phyloP scores from a whole-genome alignment of 345 rosid genomes.

The Aegle marmelos region DNA sequence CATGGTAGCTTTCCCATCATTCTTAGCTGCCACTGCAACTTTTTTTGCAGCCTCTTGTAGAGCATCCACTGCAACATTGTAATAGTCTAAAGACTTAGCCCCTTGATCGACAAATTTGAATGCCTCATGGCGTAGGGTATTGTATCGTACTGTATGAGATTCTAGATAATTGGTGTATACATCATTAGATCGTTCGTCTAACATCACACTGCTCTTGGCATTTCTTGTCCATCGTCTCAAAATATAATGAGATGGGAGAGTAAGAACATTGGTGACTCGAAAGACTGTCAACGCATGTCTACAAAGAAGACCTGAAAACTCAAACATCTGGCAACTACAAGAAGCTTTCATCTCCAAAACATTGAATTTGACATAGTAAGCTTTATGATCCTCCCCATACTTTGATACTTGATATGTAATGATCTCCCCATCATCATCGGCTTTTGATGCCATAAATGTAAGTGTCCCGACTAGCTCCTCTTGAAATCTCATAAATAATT shows the following conservation, averaged over 20 bases:
- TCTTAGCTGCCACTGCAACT: constrained; percentile 35
- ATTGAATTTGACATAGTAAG: constrained; percentile 43
- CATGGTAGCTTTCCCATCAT: constrained; percentile 18
- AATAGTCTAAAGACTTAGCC: constrained; percentile 30
- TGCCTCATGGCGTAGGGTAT: constrained; percentile 46
- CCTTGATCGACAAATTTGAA: constrained; percentile 44
- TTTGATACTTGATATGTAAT: constrained; percentile 44
- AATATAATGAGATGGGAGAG: constrained; percentile 48
- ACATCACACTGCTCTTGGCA: constrained; percentile 44
- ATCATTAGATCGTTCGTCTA: constrained; percentile 33
- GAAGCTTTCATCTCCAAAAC: constrained; percentile 45
- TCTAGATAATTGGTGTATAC: constrained; percentile 35
- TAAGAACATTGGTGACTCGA: constrained; percentile 51
- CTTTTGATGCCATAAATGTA: constrained; percentile 42
- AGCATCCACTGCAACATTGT: constrained; percentile 34
- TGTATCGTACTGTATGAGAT: constrained; percentile 45
- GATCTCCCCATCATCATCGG: constrained; percentile 38
- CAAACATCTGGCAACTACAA: constrained; percentile 65
- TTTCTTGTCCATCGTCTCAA: constrained; percentile 53
- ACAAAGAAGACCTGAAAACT: constrained; percentile 53
- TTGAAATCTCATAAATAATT: constrained; percentile 46
- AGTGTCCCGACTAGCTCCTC: constrained; percentile 57
- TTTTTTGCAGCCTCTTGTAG: constrained; percentile 42
- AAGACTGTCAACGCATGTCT: constrained; percentile 54
- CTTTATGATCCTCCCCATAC: constrained; percentile 49